Conservation (phyloP, 768 basidiomycete species). For the Lactifluus subvellereus region DNA sequence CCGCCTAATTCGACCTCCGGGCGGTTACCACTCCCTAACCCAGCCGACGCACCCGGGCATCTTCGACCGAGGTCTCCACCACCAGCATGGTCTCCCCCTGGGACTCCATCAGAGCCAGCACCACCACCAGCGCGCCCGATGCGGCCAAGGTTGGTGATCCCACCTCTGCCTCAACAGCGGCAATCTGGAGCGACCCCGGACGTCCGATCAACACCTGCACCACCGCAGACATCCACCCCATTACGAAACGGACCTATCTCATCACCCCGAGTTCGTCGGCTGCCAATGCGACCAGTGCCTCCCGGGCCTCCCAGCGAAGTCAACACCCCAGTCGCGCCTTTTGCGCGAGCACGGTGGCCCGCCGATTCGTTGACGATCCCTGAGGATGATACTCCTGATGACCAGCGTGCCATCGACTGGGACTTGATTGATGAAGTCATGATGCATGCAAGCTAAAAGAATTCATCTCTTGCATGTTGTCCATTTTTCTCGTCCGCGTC, state of each 20-base stretch:
- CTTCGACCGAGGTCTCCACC: constrained; percentile 11
- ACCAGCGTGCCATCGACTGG: constrained; percentile 22
- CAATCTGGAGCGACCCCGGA: not conserved
- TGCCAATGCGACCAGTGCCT: constrained; percentile 12
- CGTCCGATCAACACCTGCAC: not conserved
- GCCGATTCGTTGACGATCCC: not conserved
- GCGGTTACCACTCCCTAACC: not conserved
- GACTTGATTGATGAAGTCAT: constrained; percentile 24
- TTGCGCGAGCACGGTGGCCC: constrained; percentile 4
- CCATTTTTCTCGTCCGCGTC: not conserved
- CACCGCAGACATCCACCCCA: not conserved
- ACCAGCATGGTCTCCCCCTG: constrained; percentile 19
- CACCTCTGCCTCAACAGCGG: not conserved
- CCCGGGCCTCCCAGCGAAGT: constrained; percentile 21
- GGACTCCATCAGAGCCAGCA: not conserved
- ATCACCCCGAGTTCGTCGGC: constrained; percentile 10
- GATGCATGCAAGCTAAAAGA: constrained; percentile 9
- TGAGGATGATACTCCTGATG: constrained; percentile 12
- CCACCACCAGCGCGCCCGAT: constrained; percentile 1
- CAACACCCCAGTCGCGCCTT: constrained; percentile 16
- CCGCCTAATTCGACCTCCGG: not conserved
- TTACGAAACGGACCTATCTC: not conserved
- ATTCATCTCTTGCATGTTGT: not conserved
- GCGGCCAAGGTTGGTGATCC: constrained; percentile 1
- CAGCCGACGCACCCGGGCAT: not conserved